Base-by-base conservation (phyloP, 768 basidiomycete species). In the Lenzites betulinus region DNA sequence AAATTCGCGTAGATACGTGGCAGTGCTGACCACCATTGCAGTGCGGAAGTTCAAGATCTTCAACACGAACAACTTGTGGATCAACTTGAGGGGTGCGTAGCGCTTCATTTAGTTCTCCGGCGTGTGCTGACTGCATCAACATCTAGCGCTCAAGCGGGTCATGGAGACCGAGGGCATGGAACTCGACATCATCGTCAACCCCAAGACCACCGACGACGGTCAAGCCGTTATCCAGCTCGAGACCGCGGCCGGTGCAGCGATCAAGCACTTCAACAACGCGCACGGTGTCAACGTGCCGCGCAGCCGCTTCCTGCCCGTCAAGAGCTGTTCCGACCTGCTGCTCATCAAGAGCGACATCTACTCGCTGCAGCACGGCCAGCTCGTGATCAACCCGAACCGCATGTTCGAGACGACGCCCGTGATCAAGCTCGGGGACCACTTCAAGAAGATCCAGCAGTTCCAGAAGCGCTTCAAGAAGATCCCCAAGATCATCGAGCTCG, bases 381-480 rank as follows among this genome's bases (percentile, higher is more conserved):
- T 96, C 60, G 82, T 92, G 64, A 90, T 97, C 81, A 93, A 90
- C 71, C 84, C 85, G 62, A 79, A 83, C 39, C 78, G 92, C 66
- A 89, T 93, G 87, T 94, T 95, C 70, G 85, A 83, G 69, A 90
- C 85, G 20, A 88, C 92, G 26, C 96, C 95, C n/a, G 93, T 96
- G 50, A 92, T 98, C 82, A 97, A 97, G 79, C 84, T 97, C 50
- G 94, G 95, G 46, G 93, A 95, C 74, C 90, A 92, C 73, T 97
- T 98, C 86, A 97, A 95, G 83, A 95, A 93, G 88, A 90, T 92
- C 60, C 84, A 85, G 67, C 83, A 93, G 72, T 96, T 96, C 82
- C 91, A 95, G 78, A 92, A 92, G 75, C 87, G 94, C 50, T 96
- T 98, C 86, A 92, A 93, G 82, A 91, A 89, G 74, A 95, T 96